Percentiles rank a stretch among this genome's conserved stretches.
phyloP scores from a whole-genome alignment of 1,284 basidiomycete species.

The Ceratobasidium sp. region DNA sequence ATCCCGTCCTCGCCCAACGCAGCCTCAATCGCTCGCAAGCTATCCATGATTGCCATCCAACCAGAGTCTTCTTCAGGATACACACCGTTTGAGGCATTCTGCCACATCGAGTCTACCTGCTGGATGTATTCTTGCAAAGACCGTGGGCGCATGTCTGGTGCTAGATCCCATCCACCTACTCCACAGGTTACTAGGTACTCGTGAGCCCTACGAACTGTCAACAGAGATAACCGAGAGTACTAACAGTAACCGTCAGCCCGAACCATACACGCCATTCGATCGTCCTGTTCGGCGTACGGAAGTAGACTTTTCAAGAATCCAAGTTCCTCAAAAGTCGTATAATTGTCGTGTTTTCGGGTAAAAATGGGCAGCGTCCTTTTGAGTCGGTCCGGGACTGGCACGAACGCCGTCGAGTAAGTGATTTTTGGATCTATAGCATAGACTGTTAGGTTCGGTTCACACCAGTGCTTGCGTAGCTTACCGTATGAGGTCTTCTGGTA shows the following conservation, averaged over 20 bases:
- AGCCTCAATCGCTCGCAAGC: slow-evolving; percentile 7
- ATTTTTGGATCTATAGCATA: slow-evolving; percentile 26
- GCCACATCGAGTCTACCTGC: slow-evolving; percentile 36
- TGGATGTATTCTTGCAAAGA: slow-evolving; percentile 29
- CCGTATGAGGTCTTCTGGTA: slow-evolving; percentile 31
- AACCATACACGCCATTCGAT: slow-evolving; percentile 27
- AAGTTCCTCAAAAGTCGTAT: slow-evolving; percentile 17
- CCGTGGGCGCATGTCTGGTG: slow-evolving; percentile 7
- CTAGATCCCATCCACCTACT: slow-evolving; percentile 26
- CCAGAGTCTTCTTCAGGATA: slow-evolving; percentile 1
- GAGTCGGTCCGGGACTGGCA: slow-evolving; percentile 17
- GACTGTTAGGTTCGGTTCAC: neutral
- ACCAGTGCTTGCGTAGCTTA: neutral
- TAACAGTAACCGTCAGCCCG: slow-evolving; percentile 5
- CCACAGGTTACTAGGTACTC: slow-evolving; percentile 19
- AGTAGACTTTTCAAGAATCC: slow-evolving; percentile 9
- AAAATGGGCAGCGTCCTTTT: slow-evolving; percentile 23
- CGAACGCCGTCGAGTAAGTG: slow-evolving; percentile 20
- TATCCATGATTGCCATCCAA: slow-evolving; percentile 30
- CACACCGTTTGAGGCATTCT: slow-evolving; percentile 4
- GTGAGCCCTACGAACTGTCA: neutral
- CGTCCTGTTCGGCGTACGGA: slow-evolving; percentile 22
- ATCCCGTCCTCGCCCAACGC: slow-evolving; percentile 4
- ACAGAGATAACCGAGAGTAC: neutral
- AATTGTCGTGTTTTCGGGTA: slow-evolving; percentile 3